Conservation (phyloP, 441 rosid genomes). For the Dalechampia spathulata region DNA sequence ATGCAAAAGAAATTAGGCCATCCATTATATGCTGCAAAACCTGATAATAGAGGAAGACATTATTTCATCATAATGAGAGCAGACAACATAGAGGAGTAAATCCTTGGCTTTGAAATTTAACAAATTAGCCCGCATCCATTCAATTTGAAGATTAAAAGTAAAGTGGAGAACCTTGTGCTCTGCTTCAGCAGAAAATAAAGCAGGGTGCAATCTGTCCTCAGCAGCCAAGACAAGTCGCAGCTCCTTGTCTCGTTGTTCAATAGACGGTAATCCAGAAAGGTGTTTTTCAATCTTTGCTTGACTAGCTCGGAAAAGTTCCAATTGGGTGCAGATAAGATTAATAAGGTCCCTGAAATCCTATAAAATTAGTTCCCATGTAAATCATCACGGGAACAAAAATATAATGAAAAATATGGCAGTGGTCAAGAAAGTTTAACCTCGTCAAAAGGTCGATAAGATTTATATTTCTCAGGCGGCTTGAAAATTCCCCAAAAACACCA, state of each 20-base stretch:
- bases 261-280: slow-evolving; percentile 35
- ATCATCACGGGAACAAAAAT: slow-evolving; percentile 1
- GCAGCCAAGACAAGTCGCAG: slow-evolving; percentile 56
- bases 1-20: slow-evolving; percentile 73
- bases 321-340: slow-evolving; percentile 57
- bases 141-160: slow-evolving; percentile 8
- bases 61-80: slow-evolving; percentile 3
- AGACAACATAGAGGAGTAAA: slow-evolving; percentile 12
- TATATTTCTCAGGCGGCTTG: slow-evolving; percentile 69
- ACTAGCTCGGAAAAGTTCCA: slow-evolving; percentile 78
- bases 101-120: not conserved
- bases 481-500: slow-evolving; percentile 75
- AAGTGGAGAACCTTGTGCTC: slow-evolving; percentile 75
- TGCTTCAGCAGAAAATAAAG: slow-evolving; percentile 84
- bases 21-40: slow-evolving; percentile 91
- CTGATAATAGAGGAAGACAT: slow-evolving; percentile 38
- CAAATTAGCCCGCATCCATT: slow-evolving; percentile 1
- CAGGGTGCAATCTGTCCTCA: slow-evolving; percentile 92
- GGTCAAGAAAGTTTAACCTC: slow-evolving; percentile 38
- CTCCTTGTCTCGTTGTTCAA: slow-evolving; percentile 64
- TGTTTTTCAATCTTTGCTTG: slow-evolving; percentile 69
- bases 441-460: slow-evolving; percentile 88
- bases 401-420: not conserved
- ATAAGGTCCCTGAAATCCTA: slow-evolving; percentile 77
- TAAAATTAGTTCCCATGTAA: slow-evolving; percentile 29